A percentile compares a stretch with the other conserved stretches of the same genome.
Conservation (phyloP, 169 alveolate genomes). For the Plasmodium relictum region DNA sequence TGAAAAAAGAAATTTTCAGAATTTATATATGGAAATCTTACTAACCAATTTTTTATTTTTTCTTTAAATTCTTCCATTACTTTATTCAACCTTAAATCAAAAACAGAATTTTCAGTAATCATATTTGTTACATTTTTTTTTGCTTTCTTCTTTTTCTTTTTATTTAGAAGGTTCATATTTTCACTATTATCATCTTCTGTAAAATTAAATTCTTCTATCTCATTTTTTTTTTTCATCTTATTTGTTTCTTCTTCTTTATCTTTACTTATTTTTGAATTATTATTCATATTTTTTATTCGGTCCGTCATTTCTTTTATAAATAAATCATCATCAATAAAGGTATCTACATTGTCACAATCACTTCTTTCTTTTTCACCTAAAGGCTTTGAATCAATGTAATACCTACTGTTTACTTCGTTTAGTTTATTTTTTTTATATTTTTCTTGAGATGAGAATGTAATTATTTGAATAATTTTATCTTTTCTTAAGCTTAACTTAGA, state of each 20-base stretch:
- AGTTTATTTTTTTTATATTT: conserved; percentile 17
- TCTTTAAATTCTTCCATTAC: conserved; percentile 35
- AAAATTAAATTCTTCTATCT: not conserved
- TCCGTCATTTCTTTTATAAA: not conserved
- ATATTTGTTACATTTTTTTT: too few species aligned
- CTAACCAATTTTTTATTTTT: conserved; percentile 54
- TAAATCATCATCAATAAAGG: conserved; percentile 11
- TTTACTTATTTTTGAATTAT: not conserved
- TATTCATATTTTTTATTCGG: not conserved
- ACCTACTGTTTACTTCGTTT: conserved; percentile 42
- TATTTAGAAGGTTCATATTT: not conserved
- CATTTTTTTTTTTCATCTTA: not conserved
- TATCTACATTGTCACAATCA: conserved; percentile 15
- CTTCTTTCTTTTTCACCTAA: conserved; percentile 1
- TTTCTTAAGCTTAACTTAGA: conserved; percentile 38
- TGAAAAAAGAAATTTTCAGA: conserved; percentile 71
- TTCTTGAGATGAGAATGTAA: conserved; percentile 30
- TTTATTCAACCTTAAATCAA: not conserved
- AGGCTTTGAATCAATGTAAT: conserved; percentile 26
- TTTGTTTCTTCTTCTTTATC: not conserved
- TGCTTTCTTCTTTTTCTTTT: too few species aligned
- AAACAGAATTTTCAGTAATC: too few species aligned
- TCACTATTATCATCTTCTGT: not conserved
- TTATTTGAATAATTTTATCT: conserved; percentile 34
- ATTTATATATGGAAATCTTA: conserved; percentile 56